Percentiles rank a stretch among this genome's conserved stretches.
These are phyloP conservation scores for Calonectria fujianensis DNA, from an alignment of 2,329 filamentous ascomycete genomes.

Conservation along the genomic window DNA sequence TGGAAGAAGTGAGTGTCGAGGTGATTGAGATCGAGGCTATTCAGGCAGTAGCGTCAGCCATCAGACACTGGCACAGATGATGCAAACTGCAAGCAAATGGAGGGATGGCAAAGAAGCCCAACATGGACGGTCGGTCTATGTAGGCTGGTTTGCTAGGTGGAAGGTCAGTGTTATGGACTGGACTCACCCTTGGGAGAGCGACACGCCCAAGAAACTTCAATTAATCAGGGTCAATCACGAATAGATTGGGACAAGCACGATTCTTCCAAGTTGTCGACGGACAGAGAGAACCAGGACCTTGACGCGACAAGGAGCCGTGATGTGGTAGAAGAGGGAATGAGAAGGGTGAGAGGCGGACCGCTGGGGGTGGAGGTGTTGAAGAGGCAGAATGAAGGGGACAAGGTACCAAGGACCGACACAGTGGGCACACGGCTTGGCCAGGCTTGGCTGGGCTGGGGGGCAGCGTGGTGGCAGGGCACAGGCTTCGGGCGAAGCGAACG, in stretches of 20 bases:
- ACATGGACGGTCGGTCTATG: slow-evolving; percentile 27
- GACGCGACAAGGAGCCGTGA: slow-evolving; percentile 49
- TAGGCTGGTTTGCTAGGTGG: slow-evolving; percentile 35
- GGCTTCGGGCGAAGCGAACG: slow-evolving; percentile 30
- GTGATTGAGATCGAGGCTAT: slow-evolving; percentile 43
- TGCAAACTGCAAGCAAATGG: slow-evolving; percentile 35
- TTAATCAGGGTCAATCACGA: slow-evolving; percentile 43
- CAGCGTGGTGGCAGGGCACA: slow-evolving; percentile 24
- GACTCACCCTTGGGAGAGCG: slow-evolving; percentile 49
- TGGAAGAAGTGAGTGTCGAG: slow-evolving; percentile 35
- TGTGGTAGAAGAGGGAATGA: slow-evolving; percentile 41
- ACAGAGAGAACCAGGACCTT: slow-evolving; percentile 42
- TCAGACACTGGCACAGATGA: neutral
- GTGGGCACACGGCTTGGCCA: slow-evolving; percentile 30
- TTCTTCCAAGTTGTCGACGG: slow-evolving; percentile 34
- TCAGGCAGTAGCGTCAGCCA: slow-evolving; percentile 39
- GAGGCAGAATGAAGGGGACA: slow-evolving; percentile 39
- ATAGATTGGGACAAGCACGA: slow-evolving; percentile 38
- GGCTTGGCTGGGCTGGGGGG: slow-evolving; percentile 18
- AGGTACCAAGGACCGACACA: slow-evolving; percentile 40
- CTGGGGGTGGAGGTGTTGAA: slow-evolving; percentile 54
- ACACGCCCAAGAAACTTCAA: slow-evolving; percentile 44
- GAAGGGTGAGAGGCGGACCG: slow-evolving; percentile 42
- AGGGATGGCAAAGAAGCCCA: slow-evolving; percentile 36
- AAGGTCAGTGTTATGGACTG: slow-evolving; percentile 10